Conservation (phyloP, 768 basidiomycete species). For the Atractiella rhizophila region DNA sequence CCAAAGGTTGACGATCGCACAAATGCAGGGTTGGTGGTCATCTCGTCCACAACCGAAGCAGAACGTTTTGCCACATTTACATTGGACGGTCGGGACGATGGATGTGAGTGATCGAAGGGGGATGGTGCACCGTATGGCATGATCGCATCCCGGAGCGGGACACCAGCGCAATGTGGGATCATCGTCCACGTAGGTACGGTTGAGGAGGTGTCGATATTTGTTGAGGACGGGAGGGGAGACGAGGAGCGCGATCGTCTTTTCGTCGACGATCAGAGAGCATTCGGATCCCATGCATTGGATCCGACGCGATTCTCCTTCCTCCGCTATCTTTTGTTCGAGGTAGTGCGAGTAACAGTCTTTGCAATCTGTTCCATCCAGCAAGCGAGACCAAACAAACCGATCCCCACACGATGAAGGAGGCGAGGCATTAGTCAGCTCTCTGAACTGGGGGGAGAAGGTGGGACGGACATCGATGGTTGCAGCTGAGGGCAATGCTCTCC, state of each 20-base stretch:
- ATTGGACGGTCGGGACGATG: slow-evolving; percentile 68
- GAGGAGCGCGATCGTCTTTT: slow-evolving; percentile 27
- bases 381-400: slow-evolving; percentile 46
- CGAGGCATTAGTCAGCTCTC: no score
- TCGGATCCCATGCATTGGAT: slow-evolving; percentile 27
- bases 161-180: slow-evolving; percentile 70
- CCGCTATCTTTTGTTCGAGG: slow-evolving; percentile 12
- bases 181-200: slow-evolving; percentile 70
- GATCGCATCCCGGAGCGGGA: slow-evolving; percentile 77
- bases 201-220: slow-evolving; percentile 65
- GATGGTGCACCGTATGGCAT: slow-evolving; percentile 74
- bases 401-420: no score
- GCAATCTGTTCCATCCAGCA: slow-evolving; percentile 41
- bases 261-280: slow-evolving; percentile 23
- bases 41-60: slow-evolving; percentile 86
- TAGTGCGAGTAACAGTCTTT: slow-evolving; percentile 17
- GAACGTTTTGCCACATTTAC: slow-evolving; percentile 54
- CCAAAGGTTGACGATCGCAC: slow-evolving; percentile 73
- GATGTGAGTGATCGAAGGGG: slow-evolving; percentile 48
- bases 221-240: slow-evolving; percentile 15
- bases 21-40: slow-evolving; percentile 80
- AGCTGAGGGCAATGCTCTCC: slow-evolving; percentile 43
- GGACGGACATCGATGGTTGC: slow-evolving; percentile 61
- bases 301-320: slow-evolving; percentile 23
- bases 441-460: no score